These are phyloP conservation scores for Hypoxylon rickii DNA, from an alignment of 495 filamentous ascomycete species.

Conservation along the genomic window DNA sequence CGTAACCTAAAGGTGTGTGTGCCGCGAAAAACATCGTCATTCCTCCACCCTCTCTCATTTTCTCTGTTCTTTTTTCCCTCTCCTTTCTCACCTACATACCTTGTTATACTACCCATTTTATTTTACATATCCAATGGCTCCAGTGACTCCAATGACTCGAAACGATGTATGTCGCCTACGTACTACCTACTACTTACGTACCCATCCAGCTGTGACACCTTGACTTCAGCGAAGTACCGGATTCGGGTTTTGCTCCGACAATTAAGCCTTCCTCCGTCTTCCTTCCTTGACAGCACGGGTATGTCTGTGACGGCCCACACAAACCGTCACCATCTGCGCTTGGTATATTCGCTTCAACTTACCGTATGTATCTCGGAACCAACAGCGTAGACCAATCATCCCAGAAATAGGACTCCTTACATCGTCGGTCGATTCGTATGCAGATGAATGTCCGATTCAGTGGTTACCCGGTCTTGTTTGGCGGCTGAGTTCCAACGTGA, in stretches of 20 bases:
- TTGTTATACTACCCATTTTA: not conserved
- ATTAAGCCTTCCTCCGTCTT: not conserved
- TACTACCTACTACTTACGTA: not conserved
- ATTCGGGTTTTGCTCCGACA: not conserved
- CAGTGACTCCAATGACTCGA: not conserved
- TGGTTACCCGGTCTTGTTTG: too few species aligned
- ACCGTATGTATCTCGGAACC: not conserved
- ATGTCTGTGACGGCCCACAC: not conserved
- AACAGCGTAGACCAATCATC: too few species aligned
- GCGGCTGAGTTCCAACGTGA: too few species aligned
- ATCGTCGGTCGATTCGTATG: too few species aligned
- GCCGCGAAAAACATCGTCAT: constrained; percentile 10
- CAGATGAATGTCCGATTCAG: too few species aligned
- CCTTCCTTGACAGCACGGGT: not conserved
- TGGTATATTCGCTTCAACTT: not conserved
- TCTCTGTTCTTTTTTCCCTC: constrained; percentile 3
- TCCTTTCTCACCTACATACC: constrained; percentile 1
- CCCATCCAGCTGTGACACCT: too few species aligned
- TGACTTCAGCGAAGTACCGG: not conserved
- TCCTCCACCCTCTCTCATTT: constrained; percentile 1
- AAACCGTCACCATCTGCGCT: not conserved
- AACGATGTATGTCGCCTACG: not conserved
- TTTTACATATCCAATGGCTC: not conserved
- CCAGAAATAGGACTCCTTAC: too few species aligned
- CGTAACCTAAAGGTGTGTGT: not conserved